phyloP scores from a whole-genome alignment of 148 eudicot genomes.

The Cornus controversa region DNA sequence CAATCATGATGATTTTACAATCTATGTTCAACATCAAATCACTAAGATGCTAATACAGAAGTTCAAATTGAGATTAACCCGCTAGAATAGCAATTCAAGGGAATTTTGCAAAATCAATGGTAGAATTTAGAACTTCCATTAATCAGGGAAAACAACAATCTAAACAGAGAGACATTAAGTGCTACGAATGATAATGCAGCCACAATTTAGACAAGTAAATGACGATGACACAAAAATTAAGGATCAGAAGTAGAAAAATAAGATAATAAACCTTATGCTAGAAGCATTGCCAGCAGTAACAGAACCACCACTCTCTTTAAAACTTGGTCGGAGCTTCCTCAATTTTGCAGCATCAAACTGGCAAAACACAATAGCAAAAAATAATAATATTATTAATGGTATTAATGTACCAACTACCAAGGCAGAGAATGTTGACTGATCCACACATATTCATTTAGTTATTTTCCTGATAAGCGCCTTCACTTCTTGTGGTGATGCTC shows the following conservation, averaged over 20 bases:
- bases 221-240: background rate
- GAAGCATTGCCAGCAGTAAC: constrained; percentile 99
- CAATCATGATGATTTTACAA: background rate
- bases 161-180: background rate
- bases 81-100: background rate
- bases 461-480: no score
- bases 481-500: no score
- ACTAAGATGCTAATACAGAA: background rate
- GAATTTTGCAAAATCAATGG: background rate
- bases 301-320: constrained; percentile 78
- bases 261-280: constrained; percentile 65
- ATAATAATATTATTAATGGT: background rate
- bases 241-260: background rate
- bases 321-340: constrained; percentile 93
- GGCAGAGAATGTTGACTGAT: background rate
- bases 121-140: background rate
- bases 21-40: background rate
- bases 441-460: background rate
- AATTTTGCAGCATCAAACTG: constrained; percentile 93
- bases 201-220: background rate
- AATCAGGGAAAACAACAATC: no score
- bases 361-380: constrained; percentile 17
- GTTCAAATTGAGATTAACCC: background rate
- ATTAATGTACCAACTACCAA: background rate
- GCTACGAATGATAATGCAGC: background rate